phyloP scores from a whole-genome alignment of 768 basidiomycete species.

The Leccinum rimulosum region DNA sequence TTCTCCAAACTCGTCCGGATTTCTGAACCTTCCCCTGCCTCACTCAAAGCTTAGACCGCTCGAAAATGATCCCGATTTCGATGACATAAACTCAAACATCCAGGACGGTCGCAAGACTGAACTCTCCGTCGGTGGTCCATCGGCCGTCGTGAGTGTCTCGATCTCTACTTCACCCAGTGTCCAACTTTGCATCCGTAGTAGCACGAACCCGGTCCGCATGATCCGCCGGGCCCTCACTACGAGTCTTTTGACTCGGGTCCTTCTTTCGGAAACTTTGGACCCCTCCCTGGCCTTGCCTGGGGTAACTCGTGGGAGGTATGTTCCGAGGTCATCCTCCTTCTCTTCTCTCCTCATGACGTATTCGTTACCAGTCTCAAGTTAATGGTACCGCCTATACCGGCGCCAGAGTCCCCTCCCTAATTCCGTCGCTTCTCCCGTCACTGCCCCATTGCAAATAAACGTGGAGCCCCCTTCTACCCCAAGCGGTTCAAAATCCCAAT shows the following conservation, averaged over 20 bases:
- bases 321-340: conserved; percentile 1
- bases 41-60: conserved; percentile 26
- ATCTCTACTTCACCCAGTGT: conserved; percentile 11
- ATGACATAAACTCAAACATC: conserved; percentile 52
- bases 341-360: conserved; percentile 13
- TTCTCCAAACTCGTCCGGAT: conserved; percentile 33
- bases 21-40: no score
- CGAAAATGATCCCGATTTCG: conserved; percentile 43
- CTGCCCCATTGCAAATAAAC: conserved; percentile 48
- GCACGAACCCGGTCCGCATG: conserved; percentile 67
- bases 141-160: conserved; percentile 21
- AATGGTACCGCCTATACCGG: conserved; percentile 37
- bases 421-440: conserved; percentile 49
- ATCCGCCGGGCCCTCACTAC: conserved; percentile 69
- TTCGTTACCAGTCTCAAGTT: conserved; percentile 16
- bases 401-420: conserved; percentile 49
- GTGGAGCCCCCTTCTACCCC: conserved; percentile 41
- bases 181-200: conserved; percentile 21
- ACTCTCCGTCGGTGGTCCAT: conserved; percentile 38
- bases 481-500: conserved; percentile 35
- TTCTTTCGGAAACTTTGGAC: conserved; percentile 76
- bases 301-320: conserved; percentile 29
- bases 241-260: conserved; percentile 73
- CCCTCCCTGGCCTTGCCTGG: conserved; percentile 44
- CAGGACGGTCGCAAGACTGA: conserved; percentile 69